A percentile compares a stretch with the other conserved stretches of the same genome.
phyloP scores from a whole-genome alignment of 768 basidiomycete species.

The Boletus reticuloceps region DNA sequence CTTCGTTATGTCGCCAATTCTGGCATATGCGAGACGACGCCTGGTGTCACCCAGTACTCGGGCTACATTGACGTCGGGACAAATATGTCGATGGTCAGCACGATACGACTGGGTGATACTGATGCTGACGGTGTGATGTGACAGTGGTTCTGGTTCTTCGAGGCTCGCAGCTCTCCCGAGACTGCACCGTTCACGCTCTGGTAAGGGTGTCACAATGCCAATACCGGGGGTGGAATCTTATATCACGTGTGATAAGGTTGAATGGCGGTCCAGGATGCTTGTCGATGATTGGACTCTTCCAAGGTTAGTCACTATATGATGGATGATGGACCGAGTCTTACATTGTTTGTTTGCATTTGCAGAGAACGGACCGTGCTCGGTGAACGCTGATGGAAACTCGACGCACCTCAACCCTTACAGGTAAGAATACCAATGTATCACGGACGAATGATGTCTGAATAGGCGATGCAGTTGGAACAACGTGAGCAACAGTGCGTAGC shows the following conservation, averaged over 20 bases:
- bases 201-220: constrained; percentile 27
- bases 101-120: neutral
- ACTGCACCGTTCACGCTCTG: constrained; percentile 67
- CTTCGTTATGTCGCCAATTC: constrained; percentile 57
- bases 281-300: constrained; percentile 64
- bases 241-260: constrained; percentile 34
- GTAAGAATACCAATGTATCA: constrained; percentile 23
- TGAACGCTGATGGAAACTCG: constrained; percentile 51
- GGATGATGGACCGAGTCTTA: neutral
- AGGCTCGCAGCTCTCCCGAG: constrained; percentile 55
- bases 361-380: constrained; percentile 66
- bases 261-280: constrained; percentile 65
- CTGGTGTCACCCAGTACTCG: constrained; percentile 57
- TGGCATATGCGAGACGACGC: constrained; percentile 64
- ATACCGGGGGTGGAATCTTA: neutral
- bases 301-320: constrained; percentile 36
- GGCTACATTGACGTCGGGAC: constrained; percentile 59
- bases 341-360: neutral
- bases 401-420: constrained; percentile 61
- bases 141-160: constrained; percentile 78
- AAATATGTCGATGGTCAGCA: constrained; percentile 56
- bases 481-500: constrained; percentile 55
- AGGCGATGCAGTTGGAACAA: constrained; percentile 56
- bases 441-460: neutral
- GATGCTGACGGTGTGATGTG: constrained; percentile 1